Evolutionary conservation across 2,329 filamentous ascomycete species (phyloP).

Genomic region (Teratosphaeria epicoccoides): DNA sequence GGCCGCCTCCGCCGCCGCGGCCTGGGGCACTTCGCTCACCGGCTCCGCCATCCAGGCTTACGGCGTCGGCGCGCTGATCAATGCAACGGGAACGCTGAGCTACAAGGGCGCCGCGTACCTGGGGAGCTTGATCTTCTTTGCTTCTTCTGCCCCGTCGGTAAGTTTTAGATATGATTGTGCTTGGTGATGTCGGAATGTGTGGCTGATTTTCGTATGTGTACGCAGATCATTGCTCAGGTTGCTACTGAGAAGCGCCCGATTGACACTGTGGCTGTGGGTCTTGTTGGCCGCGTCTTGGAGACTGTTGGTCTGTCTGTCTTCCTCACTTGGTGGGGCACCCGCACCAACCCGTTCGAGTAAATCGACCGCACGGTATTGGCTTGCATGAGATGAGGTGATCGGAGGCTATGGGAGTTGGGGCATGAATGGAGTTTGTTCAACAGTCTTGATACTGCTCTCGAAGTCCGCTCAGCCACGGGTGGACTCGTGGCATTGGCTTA

Average conservation of each 20-base stretch:
- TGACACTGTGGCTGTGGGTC: constrained; percentile 79
- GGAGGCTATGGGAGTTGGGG: neutral
- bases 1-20: constrained; percentile 72
- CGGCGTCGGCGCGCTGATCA: constrained; percentile 43
- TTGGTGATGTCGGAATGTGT: too few relatives aligned
- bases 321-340: constrained; percentile 95
- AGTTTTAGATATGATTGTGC: constrained; percentile 27
- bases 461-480: constrained; percentile 7
- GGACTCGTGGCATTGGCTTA: neutral
- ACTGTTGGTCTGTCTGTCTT: constrained; percentile 85
- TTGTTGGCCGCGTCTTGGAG: constrained; percentile 77
- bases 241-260: constrained; percentile 84
- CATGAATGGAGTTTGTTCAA: neutral
- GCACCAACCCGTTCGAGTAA: constrained; percentile 69
- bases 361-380: neutral
- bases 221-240: constrained; percentile 72
- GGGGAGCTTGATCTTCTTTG: constrained; percentile 81
- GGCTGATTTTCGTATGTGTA: neutral
- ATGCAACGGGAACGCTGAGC: constrained; percentile 85
- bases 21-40: constrained; percentile 81
- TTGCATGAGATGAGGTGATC: neutral
- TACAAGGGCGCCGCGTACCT: constrained; percentile 98
- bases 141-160: constrained; percentile 78
- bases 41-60: constrained; percentile 61
- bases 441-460: constrained; percentile 1